A percentile compares a stretch with the other conserved stretches of the same genome.
These are phyloP conservation scores for Pythium insidiosum DNA, from an alignment of 352 stramenopile species.

Conservation along the genomic window DNA sequence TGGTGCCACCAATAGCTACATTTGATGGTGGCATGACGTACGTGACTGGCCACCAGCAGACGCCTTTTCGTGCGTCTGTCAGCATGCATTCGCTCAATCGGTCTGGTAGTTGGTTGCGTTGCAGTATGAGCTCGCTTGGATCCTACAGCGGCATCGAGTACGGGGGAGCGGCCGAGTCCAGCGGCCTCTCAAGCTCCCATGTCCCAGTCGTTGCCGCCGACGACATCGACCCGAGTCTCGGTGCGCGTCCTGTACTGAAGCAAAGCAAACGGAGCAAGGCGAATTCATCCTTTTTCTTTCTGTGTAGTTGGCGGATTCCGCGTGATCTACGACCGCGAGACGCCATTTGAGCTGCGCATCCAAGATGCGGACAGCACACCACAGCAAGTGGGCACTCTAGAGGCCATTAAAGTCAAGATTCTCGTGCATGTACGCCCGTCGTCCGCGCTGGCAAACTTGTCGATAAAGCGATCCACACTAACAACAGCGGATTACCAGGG, in stretches of 20 bases:
- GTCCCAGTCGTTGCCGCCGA: conserved; percentile 41
- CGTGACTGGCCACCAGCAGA: background rate
- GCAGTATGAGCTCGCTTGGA: conserved; percentile 14
- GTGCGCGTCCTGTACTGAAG: no score
- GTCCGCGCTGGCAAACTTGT: no score
- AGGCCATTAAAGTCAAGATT: conserved; percentile 94
- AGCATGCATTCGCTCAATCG: no score
- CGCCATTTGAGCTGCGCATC: conserved; percentile 86
- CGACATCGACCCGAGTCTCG: conserved; percentile 76
- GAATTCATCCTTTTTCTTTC: background rate
- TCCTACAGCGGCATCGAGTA: conserved; percentile 24
- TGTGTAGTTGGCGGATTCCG: conserved; percentile 68
- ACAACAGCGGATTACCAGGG: conserved; percentile 28
- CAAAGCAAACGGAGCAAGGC: no score
- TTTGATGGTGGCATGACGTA: background rate
- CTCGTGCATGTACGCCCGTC: conserved; percentile 74
- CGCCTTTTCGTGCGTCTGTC: conserved; percentile 14
- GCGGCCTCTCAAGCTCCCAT: conserved; percentile 17
- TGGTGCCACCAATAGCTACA: conserved; percentile 3
- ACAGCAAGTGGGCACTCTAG: conserved; percentile 87
- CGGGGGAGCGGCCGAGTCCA: conserved; percentile 12
- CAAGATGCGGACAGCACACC: conserved; percentile 83
- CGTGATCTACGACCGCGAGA: conserved; percentile 89
- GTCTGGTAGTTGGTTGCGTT: no score
- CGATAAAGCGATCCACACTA: no score